Evolutionary conservation across 2,329 filamentous ascomycete genomes (phyloP).

Genomic region (Cercospora janseana): DNA sequence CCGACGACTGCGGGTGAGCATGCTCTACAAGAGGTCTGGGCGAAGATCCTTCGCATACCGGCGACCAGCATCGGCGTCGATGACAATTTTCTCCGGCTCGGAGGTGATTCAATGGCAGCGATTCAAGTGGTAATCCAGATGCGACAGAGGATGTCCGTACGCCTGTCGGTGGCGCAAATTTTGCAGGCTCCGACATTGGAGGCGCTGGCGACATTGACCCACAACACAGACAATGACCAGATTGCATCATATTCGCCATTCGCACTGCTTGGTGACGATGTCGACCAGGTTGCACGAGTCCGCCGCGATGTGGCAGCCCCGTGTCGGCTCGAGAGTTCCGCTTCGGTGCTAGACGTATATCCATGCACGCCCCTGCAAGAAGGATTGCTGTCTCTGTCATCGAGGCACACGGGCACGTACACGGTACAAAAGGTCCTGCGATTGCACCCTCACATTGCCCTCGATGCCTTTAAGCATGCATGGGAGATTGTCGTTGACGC

Average conservation of each 20-base stretch:
- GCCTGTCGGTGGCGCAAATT: neutral
- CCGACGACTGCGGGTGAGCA: neutral
- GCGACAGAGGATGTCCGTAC: neutral
- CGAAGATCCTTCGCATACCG: constrained; percentile 1
- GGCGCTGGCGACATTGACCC: neutral
- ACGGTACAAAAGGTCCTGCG: constrained; percentile 43
- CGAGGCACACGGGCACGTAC: constrained; percentile 53
- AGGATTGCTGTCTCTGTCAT: constrained; percentile 51
- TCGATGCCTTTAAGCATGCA: constrained; percentile 39
- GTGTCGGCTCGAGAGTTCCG: neutral
- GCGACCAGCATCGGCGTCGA: constrained; percentile 21
- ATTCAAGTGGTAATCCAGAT: neutral
- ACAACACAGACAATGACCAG: neutral
- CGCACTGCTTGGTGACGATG: neutral
- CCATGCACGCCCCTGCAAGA: constrained; percentile 36
- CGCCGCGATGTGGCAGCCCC: neutral
- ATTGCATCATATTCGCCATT: neutral
- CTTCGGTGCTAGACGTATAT: constrained; percentile 40
- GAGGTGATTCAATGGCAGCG: constrained; percentile 39
- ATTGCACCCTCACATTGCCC: constrained; percentile 29
- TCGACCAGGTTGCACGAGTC: neutral
- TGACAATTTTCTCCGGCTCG: constrained; percentile 48
- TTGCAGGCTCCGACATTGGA: neutral
- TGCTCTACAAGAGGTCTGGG: neutral
- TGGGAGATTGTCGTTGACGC: neutral